Percentiles rank a stretch among this genome's conserved stretches.
These are phyloP conservation scores for Termitomyces sp. DNA, from an alignment of 1,284 basidiomycete species.

Conservation along the genomic window DNA sequence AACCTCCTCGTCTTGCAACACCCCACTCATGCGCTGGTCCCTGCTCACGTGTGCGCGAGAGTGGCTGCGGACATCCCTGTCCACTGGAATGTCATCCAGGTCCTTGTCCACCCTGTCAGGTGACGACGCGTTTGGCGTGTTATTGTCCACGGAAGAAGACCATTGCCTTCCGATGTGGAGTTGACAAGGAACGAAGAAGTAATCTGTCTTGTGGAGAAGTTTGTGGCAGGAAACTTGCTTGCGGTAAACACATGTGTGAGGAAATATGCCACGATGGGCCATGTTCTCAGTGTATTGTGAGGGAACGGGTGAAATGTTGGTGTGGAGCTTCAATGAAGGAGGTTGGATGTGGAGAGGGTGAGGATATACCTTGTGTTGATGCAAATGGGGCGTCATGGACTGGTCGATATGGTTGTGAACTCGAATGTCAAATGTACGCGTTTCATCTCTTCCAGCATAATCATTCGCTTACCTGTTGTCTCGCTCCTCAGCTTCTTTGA, in stretches of 20 bases:
- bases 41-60: constrained; percentile 61
- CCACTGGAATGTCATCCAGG: constrained; percentile 60
- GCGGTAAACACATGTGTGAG: constrained; percentile 65
- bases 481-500: constrained; percentile 52
- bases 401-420: constrained; percentile 66
- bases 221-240: constrained; percentile 56
- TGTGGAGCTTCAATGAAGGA: constrained; percentile 68
- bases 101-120: constrained; percentile 48
- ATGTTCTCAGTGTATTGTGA: constrained; percentile 60
- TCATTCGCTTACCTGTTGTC: neutral
- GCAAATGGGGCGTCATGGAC: constrained; percentile 46
- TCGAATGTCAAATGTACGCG: constrained; percentile 54
- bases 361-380: constrained; percentile 27
- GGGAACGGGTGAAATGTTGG: constrained; percentile 61
- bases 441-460: neutral
- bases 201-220: constrained; percentile 60
- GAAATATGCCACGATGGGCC: constrained; percentile 68
- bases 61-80: constrained; percentile 76
- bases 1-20: constrained; percentile 61
- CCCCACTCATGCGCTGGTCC: constrained; percentile 84
- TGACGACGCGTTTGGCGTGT: constrained; percentile 51
- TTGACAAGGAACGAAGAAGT: constrained; percentile 21
- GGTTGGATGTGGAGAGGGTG: constrained; percentile 61
- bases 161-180: constrained; percentile 60
- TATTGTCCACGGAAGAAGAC: constrained; percentile 58